Evolutionary conservation across 176 grass and related monocot species (phyloP), one percentile per base, ranked within the genome.

Genomic region (Phoenix dactylifera): DNA sequence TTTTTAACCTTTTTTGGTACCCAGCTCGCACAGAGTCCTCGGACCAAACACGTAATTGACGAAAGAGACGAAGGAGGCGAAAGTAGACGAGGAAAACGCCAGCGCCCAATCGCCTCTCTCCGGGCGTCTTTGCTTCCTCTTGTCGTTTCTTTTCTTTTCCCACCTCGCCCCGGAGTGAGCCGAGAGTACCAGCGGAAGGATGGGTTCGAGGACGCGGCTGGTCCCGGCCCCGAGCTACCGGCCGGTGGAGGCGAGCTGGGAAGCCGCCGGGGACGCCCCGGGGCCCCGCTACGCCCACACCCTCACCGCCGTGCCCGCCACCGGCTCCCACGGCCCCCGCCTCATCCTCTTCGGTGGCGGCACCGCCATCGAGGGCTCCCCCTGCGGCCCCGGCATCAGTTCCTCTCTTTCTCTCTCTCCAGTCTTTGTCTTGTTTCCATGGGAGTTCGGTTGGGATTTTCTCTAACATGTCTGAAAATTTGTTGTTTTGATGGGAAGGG

Each of bases 331-430:
- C 63, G 93, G 87, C 18, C 87, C 81, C 49, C 84, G 93, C 24
- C 87, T 98, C 63, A 92, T 98, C 76, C 93, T 98, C 62, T 98
- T 98, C 70, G 93, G 93, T 22, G 93, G 93, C 52, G 81, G 82
- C 66, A 98, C 93, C 18, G 81, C 84, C 81, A 92, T 98, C 72
- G 93, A 86, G 72, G 79, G 78, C 0, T 82, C 84, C 54, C 63
- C 81, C 19, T 71, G 75, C 18, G 69, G 85, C 19, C 84, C 93
- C 16, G 93, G 87, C 69, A 92, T 98, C 81, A 90, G 93, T 19
- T 63, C 54, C 61, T 30, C 58, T 62, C 20, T 51, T 18, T 16
- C 15, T 62, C 6, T 51, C 51, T 52, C 72, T 3, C 63, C 10
- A 20, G 4, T 18, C 3, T 9, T 16, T 17, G n/a, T 58, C 15